Evolutionary conservation across 768 basidiomycete species (phyloP).

Genomic region (Russula sp.): DNA sequence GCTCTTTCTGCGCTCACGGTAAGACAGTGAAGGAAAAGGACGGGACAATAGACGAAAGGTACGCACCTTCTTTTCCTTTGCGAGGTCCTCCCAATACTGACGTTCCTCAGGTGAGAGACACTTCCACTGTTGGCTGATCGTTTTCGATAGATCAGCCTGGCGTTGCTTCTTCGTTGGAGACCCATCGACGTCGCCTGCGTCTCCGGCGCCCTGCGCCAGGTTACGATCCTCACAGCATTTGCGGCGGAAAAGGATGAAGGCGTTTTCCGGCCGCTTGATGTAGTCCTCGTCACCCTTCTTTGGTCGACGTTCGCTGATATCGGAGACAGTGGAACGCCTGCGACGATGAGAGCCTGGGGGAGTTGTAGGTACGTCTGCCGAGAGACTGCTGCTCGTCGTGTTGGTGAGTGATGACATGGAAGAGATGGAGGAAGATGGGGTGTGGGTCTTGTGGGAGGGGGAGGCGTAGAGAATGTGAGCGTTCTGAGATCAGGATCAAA

Average conservation of each 20-base stretch:
- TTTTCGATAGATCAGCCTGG: constrained; percentile 76
- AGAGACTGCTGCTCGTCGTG: constrained; percentile 34
- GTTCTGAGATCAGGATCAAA: constrained; percentile 66
- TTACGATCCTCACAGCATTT: constrained; percentile 74
- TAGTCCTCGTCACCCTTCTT: constrained; percentile 77
- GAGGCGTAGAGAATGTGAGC: constrained; percentile 46
- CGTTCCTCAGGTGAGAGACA: constrained; percentile 61
- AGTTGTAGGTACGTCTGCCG: constrained; percentile 31
- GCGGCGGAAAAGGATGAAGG: constrained; percentile 80
- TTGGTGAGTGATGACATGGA: constrained; percentile 40
- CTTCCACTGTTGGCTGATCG: constrained; percentile 81
- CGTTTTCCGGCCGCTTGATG: constrained; percentile 80
- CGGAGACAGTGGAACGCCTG: constrained; percentile 39
- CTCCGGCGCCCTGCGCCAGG: constrained; percentile 46
- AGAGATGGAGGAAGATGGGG: constrained; percentile 45
- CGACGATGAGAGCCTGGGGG: constrained; percentile 35
- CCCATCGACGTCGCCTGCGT: constrained; percentile 28
- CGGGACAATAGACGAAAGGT: constrained; percentile 42
- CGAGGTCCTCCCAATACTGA: constrained; percentile 70
- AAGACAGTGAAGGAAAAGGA: constrained; percentile 37
- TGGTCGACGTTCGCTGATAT: constrained; percentile 41
- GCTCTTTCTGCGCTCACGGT: constrained; percentile 75
- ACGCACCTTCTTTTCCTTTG: constrained; percentile 77
- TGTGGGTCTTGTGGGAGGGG: constrained; percentile 38
- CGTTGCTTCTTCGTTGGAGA: constrained; percentile 64